Conservation (phyloP, 345 rosid species). For the Melaleuca quinquenervia region DNA sequence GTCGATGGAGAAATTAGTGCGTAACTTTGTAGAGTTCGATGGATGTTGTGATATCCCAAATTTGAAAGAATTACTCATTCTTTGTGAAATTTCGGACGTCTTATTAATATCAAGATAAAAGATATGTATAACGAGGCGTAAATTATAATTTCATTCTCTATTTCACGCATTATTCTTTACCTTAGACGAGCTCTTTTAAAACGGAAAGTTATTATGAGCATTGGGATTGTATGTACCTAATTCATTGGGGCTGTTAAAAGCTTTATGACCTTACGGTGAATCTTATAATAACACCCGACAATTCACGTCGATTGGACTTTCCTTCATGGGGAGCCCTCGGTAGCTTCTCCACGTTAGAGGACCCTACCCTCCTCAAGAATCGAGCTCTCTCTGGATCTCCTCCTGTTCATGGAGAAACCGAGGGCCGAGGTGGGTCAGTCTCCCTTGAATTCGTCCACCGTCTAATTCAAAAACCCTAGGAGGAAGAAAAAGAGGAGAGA, state of each 20-base stretch:
- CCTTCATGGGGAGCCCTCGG: no score
- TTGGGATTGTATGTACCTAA: not conserved
- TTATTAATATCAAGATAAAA: not conserved
- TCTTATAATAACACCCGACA: not conserved
- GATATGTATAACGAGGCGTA: no score
- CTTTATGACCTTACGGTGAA: not conserved
- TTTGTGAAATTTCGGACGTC: not conserved
- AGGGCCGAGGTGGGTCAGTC: not conserved
- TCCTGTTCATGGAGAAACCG: not conserved
- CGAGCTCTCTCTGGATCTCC: not conserved
- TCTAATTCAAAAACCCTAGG: not conserved
- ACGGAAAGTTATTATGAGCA: not conserved
- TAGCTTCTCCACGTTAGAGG: no score
- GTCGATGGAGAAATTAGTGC: no score
- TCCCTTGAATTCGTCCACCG: not conserved
- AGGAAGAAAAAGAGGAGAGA: not conserved
- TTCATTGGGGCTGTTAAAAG: no score
- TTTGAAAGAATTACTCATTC: no score
- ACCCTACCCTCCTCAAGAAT: not conserved
- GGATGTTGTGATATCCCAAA: not conserved
- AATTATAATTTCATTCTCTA: no score
- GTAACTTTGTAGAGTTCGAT: no score
- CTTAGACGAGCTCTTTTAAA: no score
- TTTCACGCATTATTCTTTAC: no score
- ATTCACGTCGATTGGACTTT: no score